Conservation (phyloP, 441 rosid species). For the Mallotus repandus region DNA sequence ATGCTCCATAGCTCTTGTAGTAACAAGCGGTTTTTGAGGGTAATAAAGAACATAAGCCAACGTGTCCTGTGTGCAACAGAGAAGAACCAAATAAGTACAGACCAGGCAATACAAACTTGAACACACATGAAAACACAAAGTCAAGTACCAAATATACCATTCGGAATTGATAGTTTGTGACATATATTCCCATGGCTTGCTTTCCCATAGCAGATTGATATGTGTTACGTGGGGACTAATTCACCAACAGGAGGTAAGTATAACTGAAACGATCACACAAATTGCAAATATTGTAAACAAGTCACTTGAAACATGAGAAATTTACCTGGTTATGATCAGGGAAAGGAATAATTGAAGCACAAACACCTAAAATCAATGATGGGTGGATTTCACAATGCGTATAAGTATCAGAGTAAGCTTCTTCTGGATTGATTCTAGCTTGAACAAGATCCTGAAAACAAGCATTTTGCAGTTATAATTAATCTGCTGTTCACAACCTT, state of each 20-base stretch:
- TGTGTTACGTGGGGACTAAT: conserved; percentile 96
- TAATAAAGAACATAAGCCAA: conserved; percentile 96
- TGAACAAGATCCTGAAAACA: conserved; percentile 82
- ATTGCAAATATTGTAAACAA: neutral
- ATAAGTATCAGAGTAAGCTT: conserved; percentile 83
- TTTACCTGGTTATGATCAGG: conserved; percentile 98
- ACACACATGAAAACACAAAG: neutral
- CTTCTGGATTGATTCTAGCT: conserved; percentile 72
- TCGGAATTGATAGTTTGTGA: conserved; percentile 94
- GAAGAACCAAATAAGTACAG: conserved; percentile 14
- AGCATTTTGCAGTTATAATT: conserved; percentile 11
- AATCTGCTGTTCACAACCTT: neutral
- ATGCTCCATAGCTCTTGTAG: conserved; percentile 99
- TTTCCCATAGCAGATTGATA: conserved; percentile 99
- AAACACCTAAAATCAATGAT: conserved; percentile 90
- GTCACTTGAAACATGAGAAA: conserved; percentile 13
- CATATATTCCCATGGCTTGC: conserved; percentile 99
- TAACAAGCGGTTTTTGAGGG: conserved; percentile 97
- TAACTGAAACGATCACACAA: neutral
- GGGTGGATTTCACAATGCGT: conserved; percentile 99
- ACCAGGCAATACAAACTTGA: neutral
- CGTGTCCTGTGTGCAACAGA: conserved; percentile 62
- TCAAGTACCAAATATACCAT: conserved; percentile 49
- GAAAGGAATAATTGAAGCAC: conserved; percentile 98
- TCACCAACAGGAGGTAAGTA: conserved; percentile 29